phyloP scores from a whole-genome alignment of 805 yeast species.

The Kodamaea hsintzibuensis region DNA sequence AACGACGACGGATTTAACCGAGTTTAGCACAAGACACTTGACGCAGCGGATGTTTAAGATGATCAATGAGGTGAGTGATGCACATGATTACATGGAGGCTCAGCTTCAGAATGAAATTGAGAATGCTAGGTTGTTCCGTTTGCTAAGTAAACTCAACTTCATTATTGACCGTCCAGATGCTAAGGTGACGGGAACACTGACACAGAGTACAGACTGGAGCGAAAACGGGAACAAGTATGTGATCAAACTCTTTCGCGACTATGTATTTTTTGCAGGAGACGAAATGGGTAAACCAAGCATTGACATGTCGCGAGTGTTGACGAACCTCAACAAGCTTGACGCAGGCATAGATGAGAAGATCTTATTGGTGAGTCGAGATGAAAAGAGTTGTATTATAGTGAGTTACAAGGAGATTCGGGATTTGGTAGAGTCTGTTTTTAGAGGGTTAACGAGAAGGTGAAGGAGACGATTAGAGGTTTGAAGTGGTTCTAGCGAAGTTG shows the following conservation, averaged over 20 bases:
- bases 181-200: not conserved
- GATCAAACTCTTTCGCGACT: slow-evolving; percentile 71
- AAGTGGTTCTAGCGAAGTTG: not conserved
- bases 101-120: slow-evolving; percentile 75
- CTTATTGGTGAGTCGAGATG: slow-evolving; percentile 79
- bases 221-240: slow-evolving; percentile 72
- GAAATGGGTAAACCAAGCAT: slow-evolving; percentile 74
- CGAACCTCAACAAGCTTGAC: slow-evolving; percentile 83
- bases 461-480: slow-evolving; percentile 50
- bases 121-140: slow-evolving; percentile 81
- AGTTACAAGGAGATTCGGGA: slow-evolving; percentile 81
- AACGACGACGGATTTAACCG: slow-evolving; percentile 19
- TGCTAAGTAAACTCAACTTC: slow-evolving; percentile 78
- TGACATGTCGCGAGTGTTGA: slow-evolving; percentile 79
- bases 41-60: slow-evolving; percentile 42
- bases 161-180: slow-evolving; percentile 71
- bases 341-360: slow-evolving; percentile 87
- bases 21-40: slow-evolving; percentile 26
- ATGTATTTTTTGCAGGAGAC: slow-evolving; percentile 81
- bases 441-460: slow-evolving; percentile 48
- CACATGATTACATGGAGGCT: slow-evolving; percentile 59
- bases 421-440: slow-evolving; percentile 67
- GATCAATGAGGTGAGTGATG: slow-evolving; percentile 51
- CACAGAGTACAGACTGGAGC: slow-evolving; percentile 50
- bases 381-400: slow-evolving; percentile 79